Conservation (phyloP, 2,329 filamentous ascomycete genomes). For the Neonectria neomacrospora region DNA sequence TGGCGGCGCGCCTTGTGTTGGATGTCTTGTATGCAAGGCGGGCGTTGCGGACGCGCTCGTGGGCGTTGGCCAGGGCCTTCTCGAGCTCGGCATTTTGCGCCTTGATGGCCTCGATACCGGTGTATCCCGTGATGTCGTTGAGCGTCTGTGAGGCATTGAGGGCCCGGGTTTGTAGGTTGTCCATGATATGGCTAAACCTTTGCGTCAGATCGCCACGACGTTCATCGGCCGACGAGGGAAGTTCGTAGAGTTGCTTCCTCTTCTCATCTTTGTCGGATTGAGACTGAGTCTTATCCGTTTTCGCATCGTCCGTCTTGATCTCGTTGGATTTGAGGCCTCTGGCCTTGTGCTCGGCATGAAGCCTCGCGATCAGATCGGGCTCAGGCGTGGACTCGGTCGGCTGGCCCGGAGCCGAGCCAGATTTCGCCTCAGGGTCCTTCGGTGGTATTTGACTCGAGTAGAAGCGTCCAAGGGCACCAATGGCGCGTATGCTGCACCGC, state of each 20-base stretch:
- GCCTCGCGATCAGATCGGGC: slow-evolving; percentile 36
- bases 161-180: slow-evolving; percentile 85
- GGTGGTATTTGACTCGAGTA: slow-evolving; percentile 45
- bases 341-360: slow-evolving; percentile 25
- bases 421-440: slow-evolving; percentile 25
- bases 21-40: slow-evolving; percentile 85
- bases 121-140: slow-evolving; percentile 95
- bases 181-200: slow-evolving; percentile 72
- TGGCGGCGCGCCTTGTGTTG: slow-evolving; percentile 83
- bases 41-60: slow-evolving; percentile 74
- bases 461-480: slow-evolving; percentile 37
- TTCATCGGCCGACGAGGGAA: slow-evolving; percentile 49
- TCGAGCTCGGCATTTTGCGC: slow-evolving; percentile 78
- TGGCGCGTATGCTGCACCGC: slow-evolving; percentile 37
- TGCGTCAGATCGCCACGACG: slow-evolving; percentile 49
- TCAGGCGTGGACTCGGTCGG: slow-evolving; percentile 30
- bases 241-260: slow-evolving; percentile 33
- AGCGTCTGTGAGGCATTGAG: slow-evolving; percentile 87
- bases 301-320: slow-evolving; percentile 11
- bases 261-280: slow-evolving; percentile 21
- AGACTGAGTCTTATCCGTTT: slow-evolving; percentile 13
- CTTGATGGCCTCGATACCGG: slow-evolving; percentile 88
- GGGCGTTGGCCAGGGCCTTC: slow-evolving; percentile 65
- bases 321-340: slow-evolving; percentile 8
- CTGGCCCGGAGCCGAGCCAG: slow-evolving; percentile 30